Percentiles rank a stretch among this genome's conserved stretches.
These are phyloP conservation scores for Alternaria brassicicola DNA, from an alignment of 2,329 filamentous ascomycete species.

Conservation along the genomic window DNA sequence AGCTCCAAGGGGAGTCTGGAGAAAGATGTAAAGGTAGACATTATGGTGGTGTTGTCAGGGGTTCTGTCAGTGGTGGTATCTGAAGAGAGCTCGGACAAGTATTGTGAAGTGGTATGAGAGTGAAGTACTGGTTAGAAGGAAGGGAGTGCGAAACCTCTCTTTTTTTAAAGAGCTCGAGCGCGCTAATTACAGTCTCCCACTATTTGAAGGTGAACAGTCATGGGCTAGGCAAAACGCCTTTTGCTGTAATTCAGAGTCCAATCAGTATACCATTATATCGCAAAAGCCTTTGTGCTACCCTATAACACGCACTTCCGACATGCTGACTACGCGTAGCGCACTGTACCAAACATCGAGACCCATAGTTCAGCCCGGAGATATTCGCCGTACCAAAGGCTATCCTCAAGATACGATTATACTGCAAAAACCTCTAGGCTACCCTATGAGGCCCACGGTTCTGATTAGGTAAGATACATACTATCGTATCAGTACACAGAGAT, in stretches of 20 bases:
- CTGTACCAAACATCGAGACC: neutral
- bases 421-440: neutral
- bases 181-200: neutral
- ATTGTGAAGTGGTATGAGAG: neutral
- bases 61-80: neutral
- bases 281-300: neutral
- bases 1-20: slow-evolving; percentile 6
- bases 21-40: slow-evolving; percentile 6
- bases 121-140: neutral
- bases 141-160: neutral
- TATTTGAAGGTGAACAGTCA: neutral
- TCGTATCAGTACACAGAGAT: neutral
- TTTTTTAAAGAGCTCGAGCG: neutral
- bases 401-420: neutral
- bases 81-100: neutral
- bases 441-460: neutral
- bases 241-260: neutral
- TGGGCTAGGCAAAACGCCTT: neutral
- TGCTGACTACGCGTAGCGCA: neutral
- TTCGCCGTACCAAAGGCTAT: neutral
- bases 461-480: no score
- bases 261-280: neutral
- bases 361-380: neutral
- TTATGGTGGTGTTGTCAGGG: neutral
- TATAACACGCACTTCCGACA: neutral